phyloP scores from a whole-genome alignment of 1,284 basidiomycete genomes.

The Pulchroboletus neoregius region DNA sequence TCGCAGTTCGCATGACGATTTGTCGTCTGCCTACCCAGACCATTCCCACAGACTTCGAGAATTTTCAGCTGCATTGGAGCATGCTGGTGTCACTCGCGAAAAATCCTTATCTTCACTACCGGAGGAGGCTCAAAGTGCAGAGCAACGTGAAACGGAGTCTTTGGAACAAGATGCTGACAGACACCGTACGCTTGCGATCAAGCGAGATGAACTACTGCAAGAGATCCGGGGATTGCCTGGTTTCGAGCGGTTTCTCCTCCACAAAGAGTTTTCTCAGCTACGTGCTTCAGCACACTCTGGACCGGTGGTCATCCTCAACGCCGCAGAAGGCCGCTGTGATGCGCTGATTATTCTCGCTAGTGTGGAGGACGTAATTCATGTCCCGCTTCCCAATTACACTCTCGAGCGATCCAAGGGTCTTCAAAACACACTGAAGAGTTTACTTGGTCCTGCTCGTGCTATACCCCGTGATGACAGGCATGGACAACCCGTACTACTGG shows the following conservation, averaged over 20 bases:
- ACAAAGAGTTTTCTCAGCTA: constrained; percentile 5
- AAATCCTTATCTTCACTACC: not conserved
- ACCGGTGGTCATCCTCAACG: constrained; percentile 12
- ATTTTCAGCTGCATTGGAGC: not conserved
- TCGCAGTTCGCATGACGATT: constrained; percentile 6
- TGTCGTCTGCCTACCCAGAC: not conserved
- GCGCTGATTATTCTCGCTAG: constrained; percentile 5
- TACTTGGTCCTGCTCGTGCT: not conserved
- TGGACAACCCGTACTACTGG: not conserved
- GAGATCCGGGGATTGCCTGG: constrained; percentile 6
- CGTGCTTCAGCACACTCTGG: constrained; percentile 6
- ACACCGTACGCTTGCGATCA: constrained; percentile 8
- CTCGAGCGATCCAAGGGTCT: not conserved
- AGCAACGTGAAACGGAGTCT: not conserved
- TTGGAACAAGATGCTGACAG: not conserved
- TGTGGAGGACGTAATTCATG: constrained; percentile 1
- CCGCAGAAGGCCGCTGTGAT: constrained; percentile 6
- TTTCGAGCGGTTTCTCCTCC: constrained; percentile 11
- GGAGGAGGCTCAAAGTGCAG: not conserved
- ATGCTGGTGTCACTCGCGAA: not conserved
- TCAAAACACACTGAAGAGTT: not conserved
- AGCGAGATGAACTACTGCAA: constrained; percentile 5
- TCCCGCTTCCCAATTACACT: constrained; percentile 7
- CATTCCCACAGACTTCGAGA: not conserved
- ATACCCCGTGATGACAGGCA: not conserved